A percentile compares a stretch with the other conserved stretches of the same genome.
Conservation (phyloP, 225 moss, liverwort and hornwort species). For the Bryum argenteum region DNA sequence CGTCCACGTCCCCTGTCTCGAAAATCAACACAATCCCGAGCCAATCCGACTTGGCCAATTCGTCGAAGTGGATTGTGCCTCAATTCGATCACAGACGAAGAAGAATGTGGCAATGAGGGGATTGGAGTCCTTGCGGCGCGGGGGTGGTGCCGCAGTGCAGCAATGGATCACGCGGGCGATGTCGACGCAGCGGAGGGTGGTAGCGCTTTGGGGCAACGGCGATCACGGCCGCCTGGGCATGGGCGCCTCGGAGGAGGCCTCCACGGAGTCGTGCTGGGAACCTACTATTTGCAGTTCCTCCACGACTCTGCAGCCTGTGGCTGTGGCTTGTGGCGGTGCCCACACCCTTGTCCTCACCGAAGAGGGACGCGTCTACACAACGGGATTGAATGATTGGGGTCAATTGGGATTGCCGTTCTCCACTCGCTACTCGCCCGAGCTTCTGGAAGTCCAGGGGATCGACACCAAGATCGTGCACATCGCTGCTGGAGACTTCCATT, state of each 20-base stretch:
- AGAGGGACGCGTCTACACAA: conserved; percentile 70
- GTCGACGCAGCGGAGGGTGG: conserved; percentile 52
- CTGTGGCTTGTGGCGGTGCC: conserved; percentile 91
- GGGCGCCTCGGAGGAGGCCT: conserved; percentile 16
- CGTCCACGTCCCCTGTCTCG: no score
- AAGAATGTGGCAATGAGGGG: no score
- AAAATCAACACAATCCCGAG: no score
- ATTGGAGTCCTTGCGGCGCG: neutral
- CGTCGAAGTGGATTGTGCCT: no score
- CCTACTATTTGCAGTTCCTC: no score
- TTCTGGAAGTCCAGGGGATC: conserved; percentile 64
- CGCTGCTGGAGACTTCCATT: conserved; percentile 89
- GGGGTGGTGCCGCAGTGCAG: conserved; percentile 25
- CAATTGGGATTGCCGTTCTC: conserved; percentile 71
- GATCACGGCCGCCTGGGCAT: conserved; percentile 84
- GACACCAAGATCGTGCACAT: conserved; percentile 57
- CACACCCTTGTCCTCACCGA: conserved; percentile 95
- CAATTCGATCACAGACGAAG: no score
- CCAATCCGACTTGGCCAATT: no score
- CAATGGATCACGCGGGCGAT: conserved; percentile 38
- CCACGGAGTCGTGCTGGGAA: conserved; percentile 59
- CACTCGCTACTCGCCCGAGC: conserved; percentile 47
- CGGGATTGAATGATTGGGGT: conserved; percentile 85
- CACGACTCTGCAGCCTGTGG: conserved; percentile 53
- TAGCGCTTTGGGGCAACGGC: conserved; percentile 86